phyloP scores from a whole-genome alignment of 352 stramenopile species.

The Pythium graminicola region DNA sequence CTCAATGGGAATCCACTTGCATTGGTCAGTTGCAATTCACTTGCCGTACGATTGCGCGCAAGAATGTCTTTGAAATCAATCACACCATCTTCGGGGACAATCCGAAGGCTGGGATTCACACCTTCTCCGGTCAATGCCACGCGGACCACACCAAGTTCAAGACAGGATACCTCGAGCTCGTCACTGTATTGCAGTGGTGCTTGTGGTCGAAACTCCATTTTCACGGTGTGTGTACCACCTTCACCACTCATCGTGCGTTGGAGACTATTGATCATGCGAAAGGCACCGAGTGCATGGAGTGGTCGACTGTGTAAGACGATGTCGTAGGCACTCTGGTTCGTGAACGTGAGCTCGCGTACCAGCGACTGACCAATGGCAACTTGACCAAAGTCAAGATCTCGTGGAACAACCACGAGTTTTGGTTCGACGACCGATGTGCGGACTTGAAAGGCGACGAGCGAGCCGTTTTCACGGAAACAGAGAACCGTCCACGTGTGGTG shows the following conservation, averaged over 20 bases:
- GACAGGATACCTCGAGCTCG: constrained; percentile 49
- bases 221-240: constrained; percentile 25
- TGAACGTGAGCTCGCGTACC: constrained; percentile 49
- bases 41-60: constrained; percentile 35
- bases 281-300: constrained; percentile 79
- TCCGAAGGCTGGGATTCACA: constrained; percentile 66
- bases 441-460: constrained; percentile 42
- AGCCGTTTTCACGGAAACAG: constrained; percentile 45
- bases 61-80: constrained; percentile 68
- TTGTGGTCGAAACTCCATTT: constrained; percentile 65
- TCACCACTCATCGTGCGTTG: constrained; percentile 33
- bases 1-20: constrained; percentile 56
- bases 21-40: constrained; percentile 55
- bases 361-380: constrained; percentile 76
- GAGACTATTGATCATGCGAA: constrained; percentile 66
- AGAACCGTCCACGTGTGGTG: constrained; percentile 74
- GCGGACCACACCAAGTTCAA: constrained; percentile 26
- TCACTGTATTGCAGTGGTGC: constrained; percentile 59
- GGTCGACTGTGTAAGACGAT: constrained; percentile 41
- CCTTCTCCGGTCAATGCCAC: constrained; percentile 55
- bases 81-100: constrained; percentile 51
- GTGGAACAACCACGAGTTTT: constrained; percentile 36
- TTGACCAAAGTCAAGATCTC: constrained; percentile 72
- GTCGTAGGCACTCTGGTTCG: constrained; percentile 35
- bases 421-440: constrained; percentile 55